Percentiles rank a stretch among this genome's conserved stretches.
Conservation (phyloP, 805 yeast species). For the Schwanniomyces polymorphus region DNA sequence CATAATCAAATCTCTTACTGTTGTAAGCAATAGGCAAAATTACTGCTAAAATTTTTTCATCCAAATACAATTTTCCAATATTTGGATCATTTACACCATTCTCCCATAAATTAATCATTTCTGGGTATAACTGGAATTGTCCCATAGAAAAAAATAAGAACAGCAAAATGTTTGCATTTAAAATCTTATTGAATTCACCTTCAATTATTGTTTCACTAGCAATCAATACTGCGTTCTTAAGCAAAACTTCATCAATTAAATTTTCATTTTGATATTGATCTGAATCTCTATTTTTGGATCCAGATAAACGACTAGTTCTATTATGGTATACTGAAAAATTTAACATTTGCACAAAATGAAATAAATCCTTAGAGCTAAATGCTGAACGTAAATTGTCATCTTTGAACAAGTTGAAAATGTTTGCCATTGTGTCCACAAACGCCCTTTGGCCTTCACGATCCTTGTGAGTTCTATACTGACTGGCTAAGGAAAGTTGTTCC, state of each 20-base stretch:
- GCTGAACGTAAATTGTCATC: conserved; percentile 18
- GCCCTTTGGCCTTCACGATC: conserved; percentile 16
- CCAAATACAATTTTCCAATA: conserved; percentile 48
- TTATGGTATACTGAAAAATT: conserved; percentile 25
- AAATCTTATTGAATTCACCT: conserved; percentile 27
- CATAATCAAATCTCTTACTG: conserved; percentile 57
- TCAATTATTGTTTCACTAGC: conserved; percentile 26
- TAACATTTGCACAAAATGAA: conserved; percentile 18
- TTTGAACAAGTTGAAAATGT: conserved; percentile 16
- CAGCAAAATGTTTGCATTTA: conserved; percentile 22
- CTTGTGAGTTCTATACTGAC: conserved; percentile 12
- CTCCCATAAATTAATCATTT: conserved; percentile 73
- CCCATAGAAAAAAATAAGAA: conserved; percentile 32
- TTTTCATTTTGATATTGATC: conserved; percentile 29
- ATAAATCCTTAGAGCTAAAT: conserved; percentile 20
- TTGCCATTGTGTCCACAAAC: conserved; percentile 14
- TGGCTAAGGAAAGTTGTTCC: conserved; percentile 24
- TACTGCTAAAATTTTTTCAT: conserved; percentile 66
- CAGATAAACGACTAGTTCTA: conserved; percentile 33
- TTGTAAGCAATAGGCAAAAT: conserved; percentile 67
- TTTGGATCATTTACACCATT: conserved; percentile 49
- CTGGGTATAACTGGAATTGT: conserved; percentile 60
- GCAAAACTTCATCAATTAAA: conserved; percentile 26
- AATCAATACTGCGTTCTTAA: conserved; percentile 32
- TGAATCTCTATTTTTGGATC: conserved; percentile 35